Evolutionary conservation across 352 stramenopile species (phyloP), one percentile per base, ranked within the genome.

Genomic region (Phytopythium helicoides): DNA sequence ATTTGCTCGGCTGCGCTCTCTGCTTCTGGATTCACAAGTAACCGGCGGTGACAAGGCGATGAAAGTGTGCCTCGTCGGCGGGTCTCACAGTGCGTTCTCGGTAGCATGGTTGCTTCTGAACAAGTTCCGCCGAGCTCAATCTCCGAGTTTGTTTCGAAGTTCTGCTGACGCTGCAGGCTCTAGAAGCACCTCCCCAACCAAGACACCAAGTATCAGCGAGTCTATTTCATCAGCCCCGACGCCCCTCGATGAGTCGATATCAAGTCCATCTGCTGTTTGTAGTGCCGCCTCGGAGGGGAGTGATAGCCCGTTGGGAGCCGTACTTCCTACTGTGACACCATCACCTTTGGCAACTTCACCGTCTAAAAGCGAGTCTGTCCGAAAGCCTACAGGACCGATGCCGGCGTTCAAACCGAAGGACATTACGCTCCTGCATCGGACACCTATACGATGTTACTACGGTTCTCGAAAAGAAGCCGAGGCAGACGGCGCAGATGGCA

Each of bases 1-100:
- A 0, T 86, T 92, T 48, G 52, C 59, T 9, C 57, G 56, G 23
- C 64, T 94, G 3, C 71, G 70, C 16, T 64, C 65, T 22, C 67
- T 88, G 22, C 54, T 70, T 21, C 52, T 84, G 3, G 53, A 73
- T 14, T 57, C 67, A 15, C 54, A 68, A 21, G 18, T 35, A 19
- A 54, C 62, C 22, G 18, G 12, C 10, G 50, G 51, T 7, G 62
- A 74, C 31, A 71, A 81, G 14, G 54, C 64, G 7, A 57, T 54
- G 12, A 89, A 92, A 63, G 79, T 94, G 14, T 90, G 74, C 45
- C 83, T 96, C 37, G 71, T 95, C 3, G 87, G 87, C 11, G 87
- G 87, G 14, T 90, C 81, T 0, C 86, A 96, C 64, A 93, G 80
- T 33, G 86, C 87, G 2, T 96, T 96, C 52, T 93, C 80, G 0